phyloP scores from a whole-genome alignment of 2,329 filamentous ascomycete genomes.

The Kalmusia sp. region DNA sequence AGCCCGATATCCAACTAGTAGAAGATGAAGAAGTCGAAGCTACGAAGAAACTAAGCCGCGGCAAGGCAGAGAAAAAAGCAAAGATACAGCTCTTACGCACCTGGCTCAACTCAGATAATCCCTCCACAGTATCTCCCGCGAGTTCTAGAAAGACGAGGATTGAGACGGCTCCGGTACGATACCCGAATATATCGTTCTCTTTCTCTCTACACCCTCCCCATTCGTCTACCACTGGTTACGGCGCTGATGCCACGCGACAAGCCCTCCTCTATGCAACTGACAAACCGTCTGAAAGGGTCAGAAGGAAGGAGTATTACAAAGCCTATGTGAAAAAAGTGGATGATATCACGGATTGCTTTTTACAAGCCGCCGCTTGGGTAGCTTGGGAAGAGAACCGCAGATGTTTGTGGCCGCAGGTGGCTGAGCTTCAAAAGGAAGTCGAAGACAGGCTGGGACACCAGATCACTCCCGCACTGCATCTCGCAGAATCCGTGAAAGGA shows the following conservation, averaged over 20 bases:
- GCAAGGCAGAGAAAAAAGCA: slow-evolving; percentile 59
- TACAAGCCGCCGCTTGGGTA: slow-evolving; percentile 80
- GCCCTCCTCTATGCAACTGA: slow-evolving; percentile 13
- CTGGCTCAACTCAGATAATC: slow-evolving; percentile 29
- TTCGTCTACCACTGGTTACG: not conserved
- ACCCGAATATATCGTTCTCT: slow-evolving; percentile 24
- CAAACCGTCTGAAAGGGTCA: not conserved
- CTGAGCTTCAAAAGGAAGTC: not conserved
- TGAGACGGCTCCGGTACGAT: too few relatives aligned
- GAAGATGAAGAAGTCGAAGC: slow-evolving; percentile 22
- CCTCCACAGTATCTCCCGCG: slow-evolving; percentile 17
- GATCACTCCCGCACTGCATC: too few relatives aligned
- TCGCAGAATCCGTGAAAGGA: too few relatives aligned
- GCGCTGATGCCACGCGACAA: slow-evolving; percentile 8
- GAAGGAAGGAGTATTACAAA: slow-evolving; percentile 5
- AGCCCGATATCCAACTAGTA: not conserved
- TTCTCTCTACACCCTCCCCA: slow-evolving; percentile 6
- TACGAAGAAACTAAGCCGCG: slow-evolving; percentile 48
- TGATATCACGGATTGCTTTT: slow-evolving; percentile 79
- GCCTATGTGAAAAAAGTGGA: slow-evolving; percentile 67
- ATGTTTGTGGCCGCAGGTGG: not conserved
- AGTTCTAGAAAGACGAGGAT: too few relatives aligned
- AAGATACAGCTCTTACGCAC: slow-evolving; percentile 68
- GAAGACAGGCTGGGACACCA: slow-evolving; percentile 1
- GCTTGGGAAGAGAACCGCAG: slow-evolving; percentile 71